Evolutionary conservation across 257 asterid species (phyloP), one percentile per base, ranked within the genome.

Genomic region (Petunia secreta): DNA sequence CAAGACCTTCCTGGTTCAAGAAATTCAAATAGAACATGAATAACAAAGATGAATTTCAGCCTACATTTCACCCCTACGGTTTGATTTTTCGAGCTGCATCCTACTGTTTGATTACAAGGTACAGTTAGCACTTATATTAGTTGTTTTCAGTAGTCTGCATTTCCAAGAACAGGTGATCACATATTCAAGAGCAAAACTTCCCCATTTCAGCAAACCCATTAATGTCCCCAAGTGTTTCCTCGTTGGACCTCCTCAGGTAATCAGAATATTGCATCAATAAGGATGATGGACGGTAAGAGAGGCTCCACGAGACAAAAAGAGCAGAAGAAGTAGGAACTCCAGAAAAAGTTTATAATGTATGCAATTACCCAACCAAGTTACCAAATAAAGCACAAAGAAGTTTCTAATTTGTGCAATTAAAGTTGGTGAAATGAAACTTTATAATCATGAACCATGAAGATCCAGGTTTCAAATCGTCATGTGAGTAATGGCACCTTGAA

Each of bases 1-100:
- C 98, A 87, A 96, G 92, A 65, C 99, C 98, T 91, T 96, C 99
- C 99, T 96, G 91, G 66, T 40, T 53, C 82, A 76, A 66, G 8
- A 76, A 76, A 38, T 54, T 76, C 11, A 71, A 77, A 6, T 59
- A 44, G 14, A 63, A 71, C 44, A 15, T 73, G 78, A 73, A 39
- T 73, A 36, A 50, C 60, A 69, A 69, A 67, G 40, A 25, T 1
- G 63, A 71, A 25, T 25, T 50, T 50, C 50, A 9, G 36, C 15
- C 57, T 1, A 73, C 46, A 73, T 52, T 36, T 34, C 46, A 73
- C 50, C 78, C 62, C 46, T 73, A 11, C 63, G 48, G 46, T 50
- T 71, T 50, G 46, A 73, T 73, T 50, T 25, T 25, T 25, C 25
- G 25, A 25, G 25, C 25, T 25, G 25, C 25, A 25, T 25, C 25